A percentile compares a stretch with the other conserved stretches of the same genome.
These are phyloP conservation scores for Lipomyces sp. DNA, from an alignment of 805 yeast genomes.

Conservation along the genomic window DNA sequence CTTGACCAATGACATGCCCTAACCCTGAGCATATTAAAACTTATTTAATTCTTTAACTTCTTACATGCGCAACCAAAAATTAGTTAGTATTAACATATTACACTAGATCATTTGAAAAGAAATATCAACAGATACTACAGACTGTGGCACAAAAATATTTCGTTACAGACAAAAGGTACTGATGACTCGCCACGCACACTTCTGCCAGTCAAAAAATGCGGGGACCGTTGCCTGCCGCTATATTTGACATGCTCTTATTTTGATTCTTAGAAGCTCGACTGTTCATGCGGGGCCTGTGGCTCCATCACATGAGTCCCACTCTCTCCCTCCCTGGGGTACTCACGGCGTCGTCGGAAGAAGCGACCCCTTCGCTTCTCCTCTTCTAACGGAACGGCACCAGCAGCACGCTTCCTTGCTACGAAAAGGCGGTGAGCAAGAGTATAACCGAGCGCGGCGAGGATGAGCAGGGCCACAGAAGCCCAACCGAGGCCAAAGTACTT, in stretches of 20 bases:
- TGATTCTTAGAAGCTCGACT: slow-evolving; percentile 9
- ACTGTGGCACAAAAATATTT: too few relatives aligned
- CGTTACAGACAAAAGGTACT: background rate
- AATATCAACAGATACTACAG: background rate
- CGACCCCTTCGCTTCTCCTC: slow-evolving; percentile 29
- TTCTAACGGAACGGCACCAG: slow-evolving; percentile 24
- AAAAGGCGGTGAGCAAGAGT: slow-evolving; percentile 36
- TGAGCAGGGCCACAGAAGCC: slow-evolving; percentile 52
- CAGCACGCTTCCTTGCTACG: slow-evolving; percentile 25
- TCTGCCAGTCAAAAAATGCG: too few relatives aligned
- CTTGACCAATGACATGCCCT: too few relatives aligned
- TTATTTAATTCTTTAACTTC: background rate
- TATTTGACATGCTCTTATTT: background rate
- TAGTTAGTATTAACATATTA: background rate
- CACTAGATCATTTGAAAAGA: background rate
- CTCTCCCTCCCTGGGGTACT: slow-evolving; percentile 28
- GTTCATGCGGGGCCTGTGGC: slow-evolving; percentile 1
- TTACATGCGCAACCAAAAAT: background rate
- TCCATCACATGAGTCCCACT: slow-evolving; percentile 24
- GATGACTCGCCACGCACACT: background rate
- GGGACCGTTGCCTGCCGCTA: background rate
- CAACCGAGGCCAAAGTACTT: slow-evolving; percentile 64
- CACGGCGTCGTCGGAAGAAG: slow-evolving; percentile 32
- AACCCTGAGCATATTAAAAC: too few relatives aligned
- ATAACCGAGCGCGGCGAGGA: slow-evolving; percentile 43